These are phyloP conservation scores for Heliophila coronopifolia DNA, from an alignment of 441 rosid genomes.

Conservation along the genomic window DNA sequence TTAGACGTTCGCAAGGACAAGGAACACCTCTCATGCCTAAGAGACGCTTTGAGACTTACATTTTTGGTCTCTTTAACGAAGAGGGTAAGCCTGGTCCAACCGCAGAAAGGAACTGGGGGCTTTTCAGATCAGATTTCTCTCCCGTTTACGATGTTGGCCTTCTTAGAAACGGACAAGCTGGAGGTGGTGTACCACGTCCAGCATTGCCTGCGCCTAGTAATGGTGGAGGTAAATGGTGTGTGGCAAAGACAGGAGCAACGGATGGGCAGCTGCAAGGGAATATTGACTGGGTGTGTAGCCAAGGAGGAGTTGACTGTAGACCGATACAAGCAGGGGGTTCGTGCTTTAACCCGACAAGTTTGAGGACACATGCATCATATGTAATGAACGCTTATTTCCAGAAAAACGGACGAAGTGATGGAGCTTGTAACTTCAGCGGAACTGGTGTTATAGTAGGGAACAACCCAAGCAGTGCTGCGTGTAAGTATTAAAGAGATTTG, in stretches of 20 bases:
- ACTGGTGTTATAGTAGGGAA: conserved; percentile 26
- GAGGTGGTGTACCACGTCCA: conserved; percentile 20
- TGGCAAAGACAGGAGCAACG: conserved; percentile 32
- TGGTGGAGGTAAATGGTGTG: conserved; percentile 35
- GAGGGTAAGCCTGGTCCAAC: conserved; percentile 46
- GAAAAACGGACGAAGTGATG: conserved; percentile 27
- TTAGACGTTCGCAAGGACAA: conserved; percentile 31
- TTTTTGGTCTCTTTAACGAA: conserved; percentile 57
- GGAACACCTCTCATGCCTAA: conserved; percentile 73
- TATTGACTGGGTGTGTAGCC: conserved; percentile 38
- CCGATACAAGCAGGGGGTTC: conserved; percentile 40
- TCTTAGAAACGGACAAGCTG: conserved; percentile 31
- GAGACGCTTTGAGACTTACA: conserved; percentile 48
- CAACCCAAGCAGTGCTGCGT: conserved; percentile 29
- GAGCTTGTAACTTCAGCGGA: conserved; percentile 33
- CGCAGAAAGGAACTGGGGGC: conserved; percentile 52
- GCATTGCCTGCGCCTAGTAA: conserved; percentile 22
- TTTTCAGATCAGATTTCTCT: conserved; percentile 45
- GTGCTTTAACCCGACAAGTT: conserved; percentile 34
- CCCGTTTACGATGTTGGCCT: conserved; percentile 47
- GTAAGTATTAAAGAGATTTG: conserved; percentile 21
- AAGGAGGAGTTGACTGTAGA: conserved; percentile 37
- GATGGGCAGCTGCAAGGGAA: conserved; percentile 35
- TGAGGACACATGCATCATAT: conserved; percentile 33
- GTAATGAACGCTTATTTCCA: conserved; percentile 44